A percentile compares a stretch with the other conserved stretches of the same genome.
Conservation (phyloP, 768 basidiomycete species). For the Rhizopogon sp. region DNA sequence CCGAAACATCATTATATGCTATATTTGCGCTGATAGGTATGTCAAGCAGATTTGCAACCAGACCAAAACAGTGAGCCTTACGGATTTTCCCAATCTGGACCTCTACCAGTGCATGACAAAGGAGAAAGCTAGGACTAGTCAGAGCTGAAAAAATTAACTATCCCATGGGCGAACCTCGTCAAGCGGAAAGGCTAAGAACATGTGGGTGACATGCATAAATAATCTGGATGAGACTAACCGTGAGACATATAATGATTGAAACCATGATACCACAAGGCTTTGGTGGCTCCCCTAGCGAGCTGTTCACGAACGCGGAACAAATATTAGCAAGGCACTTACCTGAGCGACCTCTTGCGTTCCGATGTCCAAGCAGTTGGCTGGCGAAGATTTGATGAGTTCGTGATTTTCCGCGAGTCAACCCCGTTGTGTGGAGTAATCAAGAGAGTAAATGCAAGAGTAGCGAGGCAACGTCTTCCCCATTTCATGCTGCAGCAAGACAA, state of each 20-base stretch:
- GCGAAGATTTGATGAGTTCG: constrained; percentile 8
- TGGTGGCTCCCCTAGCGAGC: constrained; percentile 54
- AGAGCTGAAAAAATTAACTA: background rate
- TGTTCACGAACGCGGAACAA: constrained; percentile 1
- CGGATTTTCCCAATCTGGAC: constrained; percentile 85
- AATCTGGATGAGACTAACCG: constrained; percentile 39
- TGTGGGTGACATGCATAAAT: constrained; percentile 10
- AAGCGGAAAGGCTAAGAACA: constrained; percentile 66
- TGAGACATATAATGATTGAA: constrained; percentile 84
- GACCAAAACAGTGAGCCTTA: constrained; percentile 32
- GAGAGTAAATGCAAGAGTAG: constrained; percentile 38
- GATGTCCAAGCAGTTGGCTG: constrained; percentile 45
- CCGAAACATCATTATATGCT: constrained; percentile 87
- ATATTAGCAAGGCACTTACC: constrained; percentile 34
- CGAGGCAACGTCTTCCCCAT: constrained; percentile 48
- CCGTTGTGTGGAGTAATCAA: constrained; percentile 31
- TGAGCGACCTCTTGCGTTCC: constrained; percentile 49
- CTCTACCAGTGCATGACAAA: constrained; percentile 78
- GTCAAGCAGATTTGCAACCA: constrained; percentile 7
- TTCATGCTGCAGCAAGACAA: constrained; percentile 22
- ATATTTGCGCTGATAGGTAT: constrained; percentile 50
- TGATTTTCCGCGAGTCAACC: constrained; percentile 6
- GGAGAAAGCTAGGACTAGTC: constrained; percentile 62
- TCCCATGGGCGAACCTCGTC: constrained; percentile 56
- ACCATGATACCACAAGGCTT: constrained; percentile 87